phyloP scores from a whole-genome alignment of 2,329 filamentous ascomycete genomes.

The Ramularia endophylla region DNA sequence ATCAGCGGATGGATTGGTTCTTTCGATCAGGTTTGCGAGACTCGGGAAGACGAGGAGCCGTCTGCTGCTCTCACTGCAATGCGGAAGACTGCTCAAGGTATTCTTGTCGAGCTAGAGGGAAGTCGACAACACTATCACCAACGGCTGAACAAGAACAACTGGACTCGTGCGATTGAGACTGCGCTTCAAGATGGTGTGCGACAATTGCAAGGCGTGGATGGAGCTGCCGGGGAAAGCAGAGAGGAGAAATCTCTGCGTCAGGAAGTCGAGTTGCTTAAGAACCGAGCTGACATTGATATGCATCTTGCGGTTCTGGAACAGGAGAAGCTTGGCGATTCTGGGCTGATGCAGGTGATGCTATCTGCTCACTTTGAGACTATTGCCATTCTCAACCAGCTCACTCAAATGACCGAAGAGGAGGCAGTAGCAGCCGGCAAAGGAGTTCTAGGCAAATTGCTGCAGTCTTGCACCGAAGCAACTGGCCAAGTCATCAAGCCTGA shows the following conservation, averaged over 20 bases:
- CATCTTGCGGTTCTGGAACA: slow-evolving; percentile 73
- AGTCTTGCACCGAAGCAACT: slow-evolving; percentile 66
- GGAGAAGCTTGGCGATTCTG: slow-evolving; percentile 73
- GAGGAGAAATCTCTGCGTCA: slow-evolving; percentile 65
- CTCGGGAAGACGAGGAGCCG: slow-evolving; percentile 59
- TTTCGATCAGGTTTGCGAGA: slow-evolving; percentile 77
- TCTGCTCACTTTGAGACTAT: slow-evolving; percentile 91
- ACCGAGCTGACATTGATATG: slow-evolving; percentile 73
- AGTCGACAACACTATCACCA: slow-evolving; percentile 90
- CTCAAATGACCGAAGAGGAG: slow-evolving; percentile 75
- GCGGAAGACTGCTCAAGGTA: slow-evolving; percentile 82
- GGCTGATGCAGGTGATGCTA: slow-evolving; percentile 74
- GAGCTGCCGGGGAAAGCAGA: slow-evolving; percentile 48
- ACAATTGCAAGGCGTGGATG: slow-evolving; percentile 68
- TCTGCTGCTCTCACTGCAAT: slow-evolving; percentile 66
- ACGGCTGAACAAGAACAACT: slow-evolving; percentile 69
- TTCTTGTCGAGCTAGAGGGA: slow-evolving; percentile 80
- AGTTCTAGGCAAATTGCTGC: slow-evolving; percentile 71
- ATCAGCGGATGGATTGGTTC: slow-evolving; percentile 91
- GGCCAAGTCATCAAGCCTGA: slow-evolving; percentile 89
- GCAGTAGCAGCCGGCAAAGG: slow-evolving; percentile 73
- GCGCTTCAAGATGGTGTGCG: slow-evolving; percentile 79
- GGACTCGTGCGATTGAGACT: slow-evolving; percentile 82
- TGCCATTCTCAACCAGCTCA: slow-evolving; percentile 71
- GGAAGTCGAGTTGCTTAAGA: slow-evolving; percentile 81